Conservation (phyloP, 352 stramenopile species). For the Peronospora destructor region DNA sequence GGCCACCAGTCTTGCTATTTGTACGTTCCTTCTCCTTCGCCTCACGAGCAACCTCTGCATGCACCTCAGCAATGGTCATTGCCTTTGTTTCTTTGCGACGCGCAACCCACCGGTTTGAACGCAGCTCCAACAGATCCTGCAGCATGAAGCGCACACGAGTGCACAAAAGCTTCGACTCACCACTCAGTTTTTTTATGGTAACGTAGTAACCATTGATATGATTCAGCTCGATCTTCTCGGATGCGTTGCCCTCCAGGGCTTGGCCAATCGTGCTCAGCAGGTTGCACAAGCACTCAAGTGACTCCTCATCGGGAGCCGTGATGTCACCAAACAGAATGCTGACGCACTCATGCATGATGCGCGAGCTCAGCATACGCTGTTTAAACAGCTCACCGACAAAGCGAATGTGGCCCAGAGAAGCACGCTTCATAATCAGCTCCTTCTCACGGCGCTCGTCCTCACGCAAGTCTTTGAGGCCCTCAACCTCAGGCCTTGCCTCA, state of each 20-base stretch:
- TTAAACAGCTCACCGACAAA: conserved; percentile 97
- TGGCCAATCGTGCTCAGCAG: conserved; percentile 90
- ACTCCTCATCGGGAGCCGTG: conserved; percentile 88
- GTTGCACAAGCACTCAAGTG: conserved; percentile 93
- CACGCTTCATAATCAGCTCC: conserved; percentile 73
- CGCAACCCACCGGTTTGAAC: conserved; percentile 68
- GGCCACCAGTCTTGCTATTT: conserved; percentile 23
- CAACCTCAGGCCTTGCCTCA: conserved; percentile 76
- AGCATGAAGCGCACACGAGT: conserved; percentile 83
- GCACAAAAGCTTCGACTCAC: conserved; percentile 56
- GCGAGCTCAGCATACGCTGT: conserved; percentile 90
- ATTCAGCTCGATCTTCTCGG: conserved; percentile 44
- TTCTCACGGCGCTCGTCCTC: conserved; percentile 61
- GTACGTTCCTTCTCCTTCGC: conserved; percentile 61
- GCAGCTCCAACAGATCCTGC: conserved; percentile 70
- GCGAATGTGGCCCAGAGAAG: conserved; percentile 88
- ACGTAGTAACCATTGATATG: conserved; percentile 67
- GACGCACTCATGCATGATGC: conserved; percentile 92
- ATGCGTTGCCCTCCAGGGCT: conserved; percentile 66
- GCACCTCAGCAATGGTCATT: conserved; percentile 78
- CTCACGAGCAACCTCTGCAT: conserved; percentile 66
- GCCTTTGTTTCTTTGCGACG: conserved; percentile 77
- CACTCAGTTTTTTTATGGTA: conserved; percentile 58
- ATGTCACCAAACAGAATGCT: conserved; percentile 69
- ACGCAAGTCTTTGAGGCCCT: conserved; percentile 48